Percentiles rank a stretch among this genome's conserved stretches.
Conservation (phyloP, 768 basidiomycete species). For the Boletellus ananiceps region DNA sequence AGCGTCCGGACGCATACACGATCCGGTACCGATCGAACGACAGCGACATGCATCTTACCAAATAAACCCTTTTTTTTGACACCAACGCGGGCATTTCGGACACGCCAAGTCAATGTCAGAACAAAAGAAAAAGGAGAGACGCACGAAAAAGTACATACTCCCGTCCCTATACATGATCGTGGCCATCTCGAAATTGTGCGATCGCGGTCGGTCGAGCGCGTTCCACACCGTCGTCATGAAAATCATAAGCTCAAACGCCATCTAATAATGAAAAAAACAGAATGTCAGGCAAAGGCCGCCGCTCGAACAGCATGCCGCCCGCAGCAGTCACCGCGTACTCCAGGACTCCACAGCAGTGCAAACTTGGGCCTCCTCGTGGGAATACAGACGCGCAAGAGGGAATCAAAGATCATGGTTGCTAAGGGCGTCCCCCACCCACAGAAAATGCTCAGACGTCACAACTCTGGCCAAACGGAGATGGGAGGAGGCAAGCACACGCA, state of each 20-base stretch:
- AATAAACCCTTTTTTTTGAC: slow-evolving; percentile 17
- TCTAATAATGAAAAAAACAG: slow-evolving; percentile 5
- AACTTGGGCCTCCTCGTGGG: slow-evolving; percentile 20
- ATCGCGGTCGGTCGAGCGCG: slow-evolving; percentile 24
- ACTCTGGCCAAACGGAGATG: background rate
- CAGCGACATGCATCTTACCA: slow-evolving; percentile 8
- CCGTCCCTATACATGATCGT: slow-evolving; percentile 29
- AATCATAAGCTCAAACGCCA: slow-evolving; percentile 29
- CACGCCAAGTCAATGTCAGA: background rate
- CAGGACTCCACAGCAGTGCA: slow-evolving; percentile 27
- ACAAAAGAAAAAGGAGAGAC: background rate
- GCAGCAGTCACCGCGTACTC: slow-evolving; percentile 12
- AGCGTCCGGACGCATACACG: too few relatives aligned
- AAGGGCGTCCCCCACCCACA: background rate
- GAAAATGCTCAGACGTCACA: too few relatives aligned
- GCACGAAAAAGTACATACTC: slow-evolving; percentile 25
- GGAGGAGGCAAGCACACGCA: slow-evolving; percentile 12
- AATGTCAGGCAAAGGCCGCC: too few relatives aligned
- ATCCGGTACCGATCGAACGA: too few relatives aligned
- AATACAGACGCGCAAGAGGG: slow-evolving; percentile 16
- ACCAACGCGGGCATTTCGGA: background rate
- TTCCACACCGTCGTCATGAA: slow-evolving; percentile 30
- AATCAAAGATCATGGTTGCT: slow-evolving; percentile 17
- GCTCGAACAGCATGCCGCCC: too few relatives aligned
- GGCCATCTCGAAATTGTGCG: slow-evolving; percentile 13